phyloP scores from a whole-genome alignment of 1,284 basidiomycete genomes.

The Marasmius tenuissimus region DNA sequence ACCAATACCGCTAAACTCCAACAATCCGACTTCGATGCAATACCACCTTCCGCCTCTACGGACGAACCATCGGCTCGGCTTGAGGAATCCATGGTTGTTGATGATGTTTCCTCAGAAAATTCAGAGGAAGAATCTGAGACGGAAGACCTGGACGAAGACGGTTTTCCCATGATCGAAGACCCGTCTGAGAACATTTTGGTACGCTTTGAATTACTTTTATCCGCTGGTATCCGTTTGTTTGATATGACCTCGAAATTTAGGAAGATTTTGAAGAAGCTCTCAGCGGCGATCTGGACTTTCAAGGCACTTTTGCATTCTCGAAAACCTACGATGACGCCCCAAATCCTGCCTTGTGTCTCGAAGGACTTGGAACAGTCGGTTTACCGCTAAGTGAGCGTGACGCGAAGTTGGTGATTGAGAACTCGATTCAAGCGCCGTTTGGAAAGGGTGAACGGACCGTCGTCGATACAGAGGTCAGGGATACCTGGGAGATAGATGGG shows the following conservation, averaged over 20 bases:
- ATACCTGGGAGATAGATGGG: conserved; percentile 43
- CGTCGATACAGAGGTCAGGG: conserved; percentile 35
- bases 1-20: too few relatives aligned
- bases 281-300: background rate
- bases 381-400: conserved; percentile 38
- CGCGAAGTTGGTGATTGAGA: conserved; percentile 30
- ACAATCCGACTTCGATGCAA: too few relatives aligned
- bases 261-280: background rate
- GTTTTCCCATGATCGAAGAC: background rate
- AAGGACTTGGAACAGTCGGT: conserved; percentile 27
- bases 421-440: conserved; percentile 36
- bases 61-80: background rate
- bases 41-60: too few relatives aligned
- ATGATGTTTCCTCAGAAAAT: background rate
- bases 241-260: background rate
- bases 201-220: background rate
- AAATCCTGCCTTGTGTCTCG: conserved; percentile 24
- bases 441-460: conserved; percentile 35
- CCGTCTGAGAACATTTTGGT: background rate
- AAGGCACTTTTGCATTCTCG: background rate
- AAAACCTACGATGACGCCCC: conserved; percentile 18
- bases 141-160: background rate
- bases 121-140: background rate
- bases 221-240: background rate
- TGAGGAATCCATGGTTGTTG: background rate